A percentile compares a stretch with the other conserved stretches of the same genome.
Conservation (phyloP, 306 rosid species). For the Vigna mungo region DNA sequence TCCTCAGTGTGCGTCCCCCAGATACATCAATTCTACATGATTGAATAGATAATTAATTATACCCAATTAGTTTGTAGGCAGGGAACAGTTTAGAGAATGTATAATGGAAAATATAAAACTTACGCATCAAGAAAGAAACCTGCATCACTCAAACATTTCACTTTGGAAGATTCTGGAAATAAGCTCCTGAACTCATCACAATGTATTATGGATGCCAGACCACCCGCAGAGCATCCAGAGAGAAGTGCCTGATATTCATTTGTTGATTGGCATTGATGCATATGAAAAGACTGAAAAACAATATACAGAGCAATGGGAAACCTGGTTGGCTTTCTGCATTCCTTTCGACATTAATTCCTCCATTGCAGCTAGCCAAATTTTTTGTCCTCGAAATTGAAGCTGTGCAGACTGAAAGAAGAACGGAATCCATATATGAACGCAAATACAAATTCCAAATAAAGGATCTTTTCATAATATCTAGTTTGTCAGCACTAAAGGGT, state of each 20-base stretch:
- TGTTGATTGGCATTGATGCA: slow-evolving; percentile 14
- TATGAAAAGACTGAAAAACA: background rate
- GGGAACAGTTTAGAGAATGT: slow-evolving; percentile 6
- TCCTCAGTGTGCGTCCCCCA: slow-evolving; percentile 74
- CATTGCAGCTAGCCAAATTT: slow-evolving; percentile 88
- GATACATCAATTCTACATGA: slow-evolving; percentile 78
- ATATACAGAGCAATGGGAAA: slow-evolving; percentile 40
- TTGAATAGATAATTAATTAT: slow-evolving; percentile 34
- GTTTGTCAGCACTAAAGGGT: slow-evolving; percentile 12
- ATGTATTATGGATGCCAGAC: slow-evolving; percentile 86
- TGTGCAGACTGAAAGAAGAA: slow-evolving; percentile 61
- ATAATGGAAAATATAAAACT: slow-evolving; percentile 43
- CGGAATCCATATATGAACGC: slow-evolving; percentile 24
- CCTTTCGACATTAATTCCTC: slow-evolving; percentile 82
- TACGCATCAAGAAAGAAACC: slow-evolving; percentile 91
- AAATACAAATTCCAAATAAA: slow-evolving; percentile 20
- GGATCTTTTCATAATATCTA: slow-evolving; percentile 7
- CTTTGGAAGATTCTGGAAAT: slow-evolving; percentile 66
- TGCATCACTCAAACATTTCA: slow-evolving; percentile 91
- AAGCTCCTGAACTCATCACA: slow-evolving; percentile 79
- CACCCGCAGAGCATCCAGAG: slow-evolving; percentile 97
- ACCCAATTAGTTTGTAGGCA: slow-evolving; percentile 27
- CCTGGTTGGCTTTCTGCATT: slow-evolving; percentile 78
- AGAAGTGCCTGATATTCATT: slow-evolving; percentile 72
- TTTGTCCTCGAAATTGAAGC: slow-evolving; percentile 87